A percentile compares a stretch with the other conserved stretches of the same genome.
Evolutionary conservation across 768 basidiomycete genomes (phyloP).

Genomic region (Coprinellus micaceus): DNA sequence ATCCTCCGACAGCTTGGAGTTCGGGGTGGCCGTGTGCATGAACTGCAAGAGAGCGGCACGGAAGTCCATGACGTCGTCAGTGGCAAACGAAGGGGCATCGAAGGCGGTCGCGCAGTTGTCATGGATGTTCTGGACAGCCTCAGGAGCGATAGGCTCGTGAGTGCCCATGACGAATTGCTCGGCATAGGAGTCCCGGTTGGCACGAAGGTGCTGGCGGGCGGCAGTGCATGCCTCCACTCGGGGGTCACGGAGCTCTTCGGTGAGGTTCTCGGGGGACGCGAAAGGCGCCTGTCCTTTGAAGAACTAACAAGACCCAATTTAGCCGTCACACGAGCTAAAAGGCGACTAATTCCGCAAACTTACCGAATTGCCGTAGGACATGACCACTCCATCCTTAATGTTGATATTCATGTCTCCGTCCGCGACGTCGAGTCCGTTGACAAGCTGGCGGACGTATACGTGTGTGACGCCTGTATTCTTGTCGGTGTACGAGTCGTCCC

Average conservation of each 20-base stretch:
- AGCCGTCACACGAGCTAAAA: slow-evolving; percentile 4
- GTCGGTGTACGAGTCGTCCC: slow-evolving; percentile 87
- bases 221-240: slow-evolving; percentile 16
- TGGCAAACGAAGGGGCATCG: slow-evolving; percentile 35
- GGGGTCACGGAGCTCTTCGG: slow-evolving; percentile 23
- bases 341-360: slow-evolving; percentile 28
- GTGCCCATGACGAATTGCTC: slow-evolving; percentile 36
- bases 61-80: slow-evolving; percentile 36
- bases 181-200: slow-evolving; percentile 3
- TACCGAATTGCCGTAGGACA: slow-evolving; percentile 88
- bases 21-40: slow-evolving; percentile 71
- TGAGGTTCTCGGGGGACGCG: slow-evolving; percentile 22
- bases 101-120: slow-evolving; percentile 57
- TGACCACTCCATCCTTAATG: slow-evolving; percentile 74
- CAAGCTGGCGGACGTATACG: slow-evolving; percentile 79
- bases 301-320: slow-evolving; percentile 48
- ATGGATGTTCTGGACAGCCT: slow-evolving; percentile 44
- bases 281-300: slow-evolving; percentile 58
- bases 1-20: slow-evolving; percentile 41
- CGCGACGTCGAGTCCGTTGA: slow-evolving; percentile 83
- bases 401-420: slow-evolving; percentile 95
- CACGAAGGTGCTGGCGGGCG: not conserved
- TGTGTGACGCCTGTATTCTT: slow-evolving; percentile 82
- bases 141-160: slow-evolving; percentile 16
- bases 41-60: slow-evolving; percentile 69